Evolutionary conservation across 305 asterid species (phyloP), one percentile per base, ranked within the genome.

Genomic region (Euphrasia arctica): DNA sequence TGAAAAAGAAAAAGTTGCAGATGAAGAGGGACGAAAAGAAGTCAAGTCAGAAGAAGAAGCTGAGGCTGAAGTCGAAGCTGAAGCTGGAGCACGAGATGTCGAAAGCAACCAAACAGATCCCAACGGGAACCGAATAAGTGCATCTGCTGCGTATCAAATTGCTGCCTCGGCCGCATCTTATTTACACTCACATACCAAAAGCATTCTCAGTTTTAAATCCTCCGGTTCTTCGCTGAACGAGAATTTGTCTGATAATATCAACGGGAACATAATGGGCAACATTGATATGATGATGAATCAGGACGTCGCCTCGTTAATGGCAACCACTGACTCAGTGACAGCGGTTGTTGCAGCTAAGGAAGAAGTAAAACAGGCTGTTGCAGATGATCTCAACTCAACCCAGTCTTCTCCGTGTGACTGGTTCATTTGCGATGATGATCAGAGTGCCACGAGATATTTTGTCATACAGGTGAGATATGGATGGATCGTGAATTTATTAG

Each of bases 301-400:
- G 72, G 95, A 87, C 5, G 70, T 85, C 70, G 92, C 95, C 52
- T 87, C 96, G 6, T 74, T 89, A 58, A 80, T 88, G 80, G 96
- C 88, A 45, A 87, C 95, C 75, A 86, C 96, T 0, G 97, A 90
- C 55, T 93, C 97, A 0, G 95, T 93, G 64, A 90, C 99, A 5
- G 83, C 96, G 0, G 99, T 93, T 60, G 96, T 93, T 74, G 95
- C 97, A 70, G 97, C 99, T n/a, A 88, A 90, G 75, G 99, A 93
- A 81, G 96, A 90, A 78, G 97, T 93, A 14, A 93, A 93, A 78
- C 99, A 90, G 74, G 97, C 99, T 64, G 96, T 93, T 22, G 99
- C 99, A 9, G 97, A 93, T 75, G 95, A 88, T 77, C 70, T 93
- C 56, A 93, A 82, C 51, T 93, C 99, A 9, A 75, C 74, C 49